Evolutionary conservation across 805 yeast species (phyloP).

Genomic region (Candida boidinii): DNA sequence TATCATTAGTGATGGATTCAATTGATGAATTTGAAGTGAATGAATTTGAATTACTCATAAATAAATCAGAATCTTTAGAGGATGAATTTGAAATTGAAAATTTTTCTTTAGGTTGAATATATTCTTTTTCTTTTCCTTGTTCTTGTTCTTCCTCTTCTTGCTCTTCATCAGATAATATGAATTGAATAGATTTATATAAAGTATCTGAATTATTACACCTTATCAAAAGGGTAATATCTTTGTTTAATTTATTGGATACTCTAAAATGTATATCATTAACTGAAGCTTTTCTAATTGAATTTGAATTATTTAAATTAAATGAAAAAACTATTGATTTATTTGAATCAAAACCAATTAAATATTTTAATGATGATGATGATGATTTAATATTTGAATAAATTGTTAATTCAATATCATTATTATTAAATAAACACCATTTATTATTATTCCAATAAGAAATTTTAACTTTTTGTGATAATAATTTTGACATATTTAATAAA

Average conservation of each 20-base stretch:
- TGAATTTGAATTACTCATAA: conserved; percentile 7
- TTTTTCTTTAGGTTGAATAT: not conserved
- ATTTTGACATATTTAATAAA: conserved; percentile 7
- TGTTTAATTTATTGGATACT: too few species aligned
- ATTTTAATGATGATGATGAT: conserved; percentile 12
- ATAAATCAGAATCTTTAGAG: conserved; percentile 16
- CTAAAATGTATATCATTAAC: too few species aligned
- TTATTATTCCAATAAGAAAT: conserved; percentile 17
- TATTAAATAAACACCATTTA: conserved; percentile 16
- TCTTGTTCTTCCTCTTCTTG: too few species aligned
- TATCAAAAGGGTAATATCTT: too few species aligned
- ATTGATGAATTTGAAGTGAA: conserved; percentile 9
- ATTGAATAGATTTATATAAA: too few species aligned
- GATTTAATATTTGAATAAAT: conserved; percentile 7
- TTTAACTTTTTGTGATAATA: conserved; percentile 14
- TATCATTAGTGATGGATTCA: conserved; percentile 2
- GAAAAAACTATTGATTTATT: too few species aligned
- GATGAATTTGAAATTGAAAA: conserved; percentile 13
- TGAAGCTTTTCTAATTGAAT: too few species aligned
- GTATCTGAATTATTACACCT: too few species aligned
- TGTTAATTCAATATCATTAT: conserved; percentile 8
- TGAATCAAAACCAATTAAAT: too few species aligned
- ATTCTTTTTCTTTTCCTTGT: not conserved
- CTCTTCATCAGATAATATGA: too few species aligned
- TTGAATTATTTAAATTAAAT: too few species aligned